Evolutionary conservation across 768 basidiomycete genomes (phyloP).

Genomic region (Chalciporus piperatus): DNA sequence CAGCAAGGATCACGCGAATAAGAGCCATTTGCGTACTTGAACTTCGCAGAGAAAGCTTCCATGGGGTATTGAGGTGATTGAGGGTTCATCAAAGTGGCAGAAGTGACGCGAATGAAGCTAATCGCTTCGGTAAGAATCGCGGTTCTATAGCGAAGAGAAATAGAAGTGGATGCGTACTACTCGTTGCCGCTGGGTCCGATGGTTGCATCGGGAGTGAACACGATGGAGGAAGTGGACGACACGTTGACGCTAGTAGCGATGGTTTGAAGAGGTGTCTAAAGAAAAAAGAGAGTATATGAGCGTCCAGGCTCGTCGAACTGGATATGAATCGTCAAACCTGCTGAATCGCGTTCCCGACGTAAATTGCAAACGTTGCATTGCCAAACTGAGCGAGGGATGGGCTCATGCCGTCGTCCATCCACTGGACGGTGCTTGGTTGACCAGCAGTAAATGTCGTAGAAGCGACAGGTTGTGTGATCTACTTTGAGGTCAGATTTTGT

Average conservation of each 20-base stretch:
- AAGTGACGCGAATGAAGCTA: slow-evolving; percentile 81
- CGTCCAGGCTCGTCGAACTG: not conserved
- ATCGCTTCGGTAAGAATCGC: not conserved
- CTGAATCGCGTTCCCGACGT: slow-evolving; percentile 54
- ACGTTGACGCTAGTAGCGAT: slow-evolving; percentile 53
- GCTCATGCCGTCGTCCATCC: slow-evolving; percentile 52
- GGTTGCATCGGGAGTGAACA: slow-evolving; percentile 48
- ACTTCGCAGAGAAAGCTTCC: slow-evolving; percentile 76
- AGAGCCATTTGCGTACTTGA: slow-evolving; percentile 48
- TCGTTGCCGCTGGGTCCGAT: slow-evolving; percentile 53
- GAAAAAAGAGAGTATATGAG: not conserved
- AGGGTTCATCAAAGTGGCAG: slow-evolving; percentile 50
- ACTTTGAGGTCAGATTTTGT: slow-evolving; percentile 3
- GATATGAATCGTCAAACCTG: slow-evolving; percentile 46
- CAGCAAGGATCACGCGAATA: not conserved
- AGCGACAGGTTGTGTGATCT: slow-evolving; percentile 60
- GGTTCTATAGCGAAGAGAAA: not conserved
- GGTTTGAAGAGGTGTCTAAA: slow-evolving; percentile 54
- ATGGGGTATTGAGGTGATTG: slow-evolving; percentile 51
- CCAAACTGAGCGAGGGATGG: slow-evolving; percentile 57
- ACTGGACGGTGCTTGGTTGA: slow-evolving; percentile 46
- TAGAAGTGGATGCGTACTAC: slow-evolving; percentile 44
- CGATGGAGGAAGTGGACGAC: slow-evolving; percentile 40
- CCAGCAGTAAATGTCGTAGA: slow-evolving; percentile 49
- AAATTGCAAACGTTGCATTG: slow-evolving; percentile 51